Base-by-base conservation (phyloP, 257 asterid genomes). In the Penstemon newberryi region DNA sequence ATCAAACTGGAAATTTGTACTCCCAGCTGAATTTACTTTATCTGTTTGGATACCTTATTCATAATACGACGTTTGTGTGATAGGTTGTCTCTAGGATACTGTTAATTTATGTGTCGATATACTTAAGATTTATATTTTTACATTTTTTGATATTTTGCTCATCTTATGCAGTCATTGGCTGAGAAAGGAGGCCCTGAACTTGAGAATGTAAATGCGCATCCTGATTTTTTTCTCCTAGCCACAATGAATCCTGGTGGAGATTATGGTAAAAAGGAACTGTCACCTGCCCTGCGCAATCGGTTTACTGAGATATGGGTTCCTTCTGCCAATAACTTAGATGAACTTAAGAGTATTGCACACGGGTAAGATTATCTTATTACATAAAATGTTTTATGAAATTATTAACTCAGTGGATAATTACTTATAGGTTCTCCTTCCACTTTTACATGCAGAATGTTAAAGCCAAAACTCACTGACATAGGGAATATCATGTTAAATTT, bases 221-320 rank as follows among this genome's bases (percentile, higher is more conserved):
- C 76, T 4, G 74, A 93, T 39, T 93, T 93, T 76, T 87, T 83
- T 70, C 80, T 93, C 55, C 86, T 93, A 43, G 99, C 99, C 45
- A 93, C 99, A 46, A 93, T 93, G 99, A 93, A 93, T 83, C 99
- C 99, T 75, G 99, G 99, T 39, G 97, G 99, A 60, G 99, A 93
- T 83, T 89, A 84, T 78, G 99, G 99, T 45, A 93, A 93, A 77
- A 93, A 93, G 74, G 99, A 93, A 75, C 77, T 93, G 43, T 93
- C 99, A 33, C 99, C 97, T 75, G 99, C 99, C 45, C 95, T 93
- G 63, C 95, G 99, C 66, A 93, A 93, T 74, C 84, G 99, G 60
- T 93, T 93, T 76, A 93, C 99, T 4, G 99, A 93, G 85, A 93
- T 93, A 76, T 93, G 99, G 99, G 96, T 93, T 70, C 96, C 99